Percentiles rank a stretch among this genome's conserved stretches.
These are phyloP conservation scores for Colletotrichum endophyticum DNA, from an alignment of 2,329 filamentous ascomycete species.

Conservation along the genomic window DNA sequence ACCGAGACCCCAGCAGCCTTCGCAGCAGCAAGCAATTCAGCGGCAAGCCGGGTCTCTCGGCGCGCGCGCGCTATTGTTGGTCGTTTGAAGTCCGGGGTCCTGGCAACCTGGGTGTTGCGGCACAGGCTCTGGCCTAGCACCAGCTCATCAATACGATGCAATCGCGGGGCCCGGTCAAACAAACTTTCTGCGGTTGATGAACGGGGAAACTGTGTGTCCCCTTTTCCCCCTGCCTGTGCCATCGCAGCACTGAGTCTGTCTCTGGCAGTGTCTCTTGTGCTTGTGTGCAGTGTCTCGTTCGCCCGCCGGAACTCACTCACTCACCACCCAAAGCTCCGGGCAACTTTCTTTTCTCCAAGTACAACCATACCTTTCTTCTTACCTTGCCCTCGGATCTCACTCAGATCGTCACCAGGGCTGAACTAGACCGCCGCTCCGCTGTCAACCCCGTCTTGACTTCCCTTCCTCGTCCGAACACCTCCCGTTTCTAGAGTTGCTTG, in stretches of 20 bases:
- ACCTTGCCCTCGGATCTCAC: not conserved
- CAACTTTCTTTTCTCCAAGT: not conserved
- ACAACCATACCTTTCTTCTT: not conserved
- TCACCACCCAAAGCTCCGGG: not conserved
- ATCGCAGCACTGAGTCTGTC: not conserved
- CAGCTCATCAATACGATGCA: not conserved
- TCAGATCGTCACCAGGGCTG: not conserved
- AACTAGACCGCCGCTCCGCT: not conserved
- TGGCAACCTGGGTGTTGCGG: not conserved
- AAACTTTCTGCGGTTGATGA: not conserved
- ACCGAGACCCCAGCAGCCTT: not conserved
- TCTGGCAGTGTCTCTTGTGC: not conserved
- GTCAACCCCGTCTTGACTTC: not conserved
- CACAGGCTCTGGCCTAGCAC: slow-evolving; percentile 5
- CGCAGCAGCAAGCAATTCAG: not conserved
- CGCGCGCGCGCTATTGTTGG: not conserved
- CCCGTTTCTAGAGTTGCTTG: not conserved
- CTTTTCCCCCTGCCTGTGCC: not conserved
- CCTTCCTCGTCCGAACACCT: not conserved
- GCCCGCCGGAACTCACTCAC: not conserved
- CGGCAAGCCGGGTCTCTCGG: not conserved
- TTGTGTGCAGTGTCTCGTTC: not conserved
- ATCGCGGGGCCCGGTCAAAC: slow-evolving; percentile 1
- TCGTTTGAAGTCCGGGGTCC: not conserved
- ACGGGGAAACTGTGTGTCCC: not conserved